Percentiles rank a stretch among this genome's conserved stretches.
Conservation (phyloP, 768 basidiomycete species). For the Gelatoporia subvermispora region DNA sequence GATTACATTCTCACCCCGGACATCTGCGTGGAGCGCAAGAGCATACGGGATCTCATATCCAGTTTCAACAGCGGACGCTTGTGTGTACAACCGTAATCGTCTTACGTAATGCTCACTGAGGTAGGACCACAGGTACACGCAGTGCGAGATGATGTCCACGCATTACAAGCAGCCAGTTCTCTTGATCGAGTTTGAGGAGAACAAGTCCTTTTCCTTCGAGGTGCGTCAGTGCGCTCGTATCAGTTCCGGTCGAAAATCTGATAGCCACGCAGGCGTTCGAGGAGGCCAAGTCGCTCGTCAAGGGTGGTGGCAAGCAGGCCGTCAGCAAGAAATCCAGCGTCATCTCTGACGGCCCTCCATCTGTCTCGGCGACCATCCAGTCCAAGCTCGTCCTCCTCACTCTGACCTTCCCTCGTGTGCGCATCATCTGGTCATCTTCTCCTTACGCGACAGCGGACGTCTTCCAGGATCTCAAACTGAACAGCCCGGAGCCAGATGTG, state of each 20-base stretch:
- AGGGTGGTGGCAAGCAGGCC: slow-evolving; percentile 53
- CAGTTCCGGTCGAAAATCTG: not conserved
- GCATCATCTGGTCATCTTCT: slow-evolving; percentile 97
- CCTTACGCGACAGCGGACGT: slow-evolving; percentile 90
- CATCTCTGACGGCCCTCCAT: slow-evolving; percentile 24
- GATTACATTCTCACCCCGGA: slow-evolving; percentile 96
- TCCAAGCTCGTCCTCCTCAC: slow-evolving; percentile 90
- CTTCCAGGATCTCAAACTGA: slow-evolving; percentile 85
- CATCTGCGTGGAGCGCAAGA: slow-evolving; percentile 95
- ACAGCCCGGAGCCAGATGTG: slow-evolving; percentile 77
- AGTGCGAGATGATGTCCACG: slow-evolving; percentile 95
- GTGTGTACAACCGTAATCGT: slow-evolving; percentile 43
- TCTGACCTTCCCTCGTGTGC: slow-evolving; percentile 84
- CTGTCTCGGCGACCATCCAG: slow-evolving; percentile 59
- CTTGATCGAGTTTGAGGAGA: slow-evolving; percentile 96
- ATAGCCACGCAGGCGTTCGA: slow-evolving; percentile 45
- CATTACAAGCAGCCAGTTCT: slow-evolving; percentile 93
- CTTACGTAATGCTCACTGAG: not conserved
- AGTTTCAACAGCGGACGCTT: slow-evolving; percentile 92
- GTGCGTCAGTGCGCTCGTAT: slow-evolving; percentile 34
- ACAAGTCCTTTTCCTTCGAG: slow-evolving; percentile 90
- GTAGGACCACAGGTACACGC: slow-evolving; percentile 66
- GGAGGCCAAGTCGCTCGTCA: slow-evolving; percentile 65
- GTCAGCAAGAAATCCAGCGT: slow-evolving; percentile 40
- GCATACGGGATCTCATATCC: slow-evolving; percentile 84